Conservation (phyloP, 805 yeast genomes). For the Kockiozyma suomiensis region DNA sequence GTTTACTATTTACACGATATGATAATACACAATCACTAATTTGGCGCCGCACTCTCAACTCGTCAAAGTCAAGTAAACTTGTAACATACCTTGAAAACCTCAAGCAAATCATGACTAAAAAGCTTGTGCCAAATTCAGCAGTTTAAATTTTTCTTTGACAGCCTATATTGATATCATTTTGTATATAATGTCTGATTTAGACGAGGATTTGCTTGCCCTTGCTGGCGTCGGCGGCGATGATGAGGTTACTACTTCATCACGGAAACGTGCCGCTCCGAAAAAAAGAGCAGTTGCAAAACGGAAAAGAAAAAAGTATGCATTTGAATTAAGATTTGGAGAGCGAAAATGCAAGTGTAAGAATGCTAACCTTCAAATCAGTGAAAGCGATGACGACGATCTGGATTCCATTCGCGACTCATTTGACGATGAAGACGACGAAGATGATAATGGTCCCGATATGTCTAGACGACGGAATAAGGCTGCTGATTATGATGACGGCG, state of each 20-base stretch:
- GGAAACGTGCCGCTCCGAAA: constrained; percentile 10
- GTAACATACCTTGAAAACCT: no score
- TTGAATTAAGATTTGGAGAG: neutral
- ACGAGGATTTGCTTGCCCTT: constrained; percentile 92
- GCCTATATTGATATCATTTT: no score
- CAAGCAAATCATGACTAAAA: no score
- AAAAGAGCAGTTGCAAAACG: constrained; percentile 14
- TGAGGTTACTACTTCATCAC: constrained; percentile 37
- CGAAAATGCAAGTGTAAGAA: neutral
- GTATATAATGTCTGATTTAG: constrained; percentile 74
- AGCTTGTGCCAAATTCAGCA: no score
- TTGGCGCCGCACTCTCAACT: no score
- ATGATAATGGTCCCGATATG: constrained; percentile 48
- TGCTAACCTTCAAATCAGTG: constrained; percentile 8
- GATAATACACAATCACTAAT: neutral
- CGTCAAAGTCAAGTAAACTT: no score
- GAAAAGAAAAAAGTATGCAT: constrained; percentile 12
- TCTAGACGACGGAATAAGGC: constrained; percentile 36
- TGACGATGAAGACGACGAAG: constrained; percentile 45
- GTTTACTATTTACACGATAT: neutral
- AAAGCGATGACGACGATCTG: constrained; percentile 34
- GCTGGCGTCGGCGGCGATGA: constrained; percentile 75
- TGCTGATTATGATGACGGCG: constrained; percentile 42
- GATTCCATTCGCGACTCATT: constrained; percentile 41
- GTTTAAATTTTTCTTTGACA: no score